These are phyloP conservation scores for Penicillium crustosum DNA, from an alignment of 2,329 filamentous ascomycete species.

Conservation along the genomic window DNA sequence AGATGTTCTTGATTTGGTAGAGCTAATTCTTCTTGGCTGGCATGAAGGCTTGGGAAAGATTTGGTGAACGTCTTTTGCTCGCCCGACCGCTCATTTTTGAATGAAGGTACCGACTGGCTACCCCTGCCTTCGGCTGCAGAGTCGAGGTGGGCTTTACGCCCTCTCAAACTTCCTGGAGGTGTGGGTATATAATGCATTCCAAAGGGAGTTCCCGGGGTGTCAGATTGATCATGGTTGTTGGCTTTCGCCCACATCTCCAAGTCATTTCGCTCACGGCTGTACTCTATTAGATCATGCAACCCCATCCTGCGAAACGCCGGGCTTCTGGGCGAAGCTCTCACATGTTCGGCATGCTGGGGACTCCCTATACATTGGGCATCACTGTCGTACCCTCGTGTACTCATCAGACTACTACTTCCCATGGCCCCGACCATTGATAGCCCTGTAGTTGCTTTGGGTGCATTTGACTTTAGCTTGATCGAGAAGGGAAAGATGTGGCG, in stretches of 20 bases:
- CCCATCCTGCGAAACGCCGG: conserved; percentile 12
- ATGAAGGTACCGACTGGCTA: not conserved
- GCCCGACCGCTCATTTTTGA: not conserved
- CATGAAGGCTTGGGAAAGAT: conserved; percentile 14
- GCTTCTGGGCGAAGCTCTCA: conserved; percentile 9
- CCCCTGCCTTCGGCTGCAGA: not conserved
- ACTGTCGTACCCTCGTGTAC: conserved; percentile 43
- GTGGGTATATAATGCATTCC: conserved; percentile 21
- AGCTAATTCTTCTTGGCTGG: not conserved
- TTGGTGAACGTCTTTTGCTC: not conserved
- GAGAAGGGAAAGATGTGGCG: conserved; percentile 23
- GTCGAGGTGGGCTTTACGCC: not conserved
- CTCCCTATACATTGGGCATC: conserved; percentile 42
- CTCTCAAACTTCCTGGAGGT: conserved; percentile 13
- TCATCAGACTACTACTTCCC: conserved; percentile 39
- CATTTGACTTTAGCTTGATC: conserved; percentile 17
- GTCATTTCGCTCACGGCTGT: conserved; percentile 19
- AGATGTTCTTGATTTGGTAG: not conserved
- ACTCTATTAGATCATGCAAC: conserved; percentile 23
- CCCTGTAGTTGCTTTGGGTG: conserved; percentile 3
- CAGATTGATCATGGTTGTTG: not conserved
- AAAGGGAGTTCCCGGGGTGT: conserved; percentile 10
- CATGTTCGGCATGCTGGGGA: conserved; percentile 26
- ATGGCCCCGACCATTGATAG: conserved; percentile 21
- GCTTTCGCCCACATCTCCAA: conserved; percentile 12